phyloP scores from a whole-genome alignment of 495 filamentous ascomycete genomes.

The Aspergillus hancockii region DNA sequence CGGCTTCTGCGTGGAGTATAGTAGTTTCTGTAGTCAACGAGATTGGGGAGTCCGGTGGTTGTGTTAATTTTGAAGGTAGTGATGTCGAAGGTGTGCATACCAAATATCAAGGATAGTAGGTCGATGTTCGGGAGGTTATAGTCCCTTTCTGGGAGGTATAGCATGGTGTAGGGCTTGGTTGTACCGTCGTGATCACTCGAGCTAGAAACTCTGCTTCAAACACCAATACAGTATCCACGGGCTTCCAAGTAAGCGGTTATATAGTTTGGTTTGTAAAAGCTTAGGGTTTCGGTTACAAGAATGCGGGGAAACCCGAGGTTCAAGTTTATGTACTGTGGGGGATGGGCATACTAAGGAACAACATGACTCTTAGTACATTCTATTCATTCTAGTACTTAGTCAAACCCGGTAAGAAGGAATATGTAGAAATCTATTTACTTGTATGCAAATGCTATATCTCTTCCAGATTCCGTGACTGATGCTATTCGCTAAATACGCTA shows the following conservation, averaged over 20 bases:
- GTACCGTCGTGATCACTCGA: too few relatives aligned
- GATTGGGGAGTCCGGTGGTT: constrained; percentile 9
- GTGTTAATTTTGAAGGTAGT: background rate
- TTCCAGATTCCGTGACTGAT: background rate
- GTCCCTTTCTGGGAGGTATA: constrained; percentile 20
- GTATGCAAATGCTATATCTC: background rate
- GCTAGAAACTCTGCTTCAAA: too few relatives aligned
- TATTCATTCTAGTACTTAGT: background rate
- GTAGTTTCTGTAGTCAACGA: constrained; percentile 15
- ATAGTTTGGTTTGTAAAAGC: background rate
- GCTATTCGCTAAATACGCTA: background rate
- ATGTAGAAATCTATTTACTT: background rate
- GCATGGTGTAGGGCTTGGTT: constrained; percentile 1
- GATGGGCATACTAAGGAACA: background rate
- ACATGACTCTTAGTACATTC: background rate
- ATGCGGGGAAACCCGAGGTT: background rate
- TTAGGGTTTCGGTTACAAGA: background rate
- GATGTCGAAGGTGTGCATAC: background rate
- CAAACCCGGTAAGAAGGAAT: background rate
- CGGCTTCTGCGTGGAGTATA: constrained; percentile 19
- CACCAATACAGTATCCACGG: background rate
- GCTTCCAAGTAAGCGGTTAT: background rate
- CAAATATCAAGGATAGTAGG: constrained; percentile 17
- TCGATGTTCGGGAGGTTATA: constrained; percentile 18
- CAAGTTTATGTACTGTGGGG: background rate